Evolutionary conservation across 1,284 basidiomycete genomes (phyloP), one percentile per base, ranked within the genome.

Genomic region (Sutorius eximius): DNA sequence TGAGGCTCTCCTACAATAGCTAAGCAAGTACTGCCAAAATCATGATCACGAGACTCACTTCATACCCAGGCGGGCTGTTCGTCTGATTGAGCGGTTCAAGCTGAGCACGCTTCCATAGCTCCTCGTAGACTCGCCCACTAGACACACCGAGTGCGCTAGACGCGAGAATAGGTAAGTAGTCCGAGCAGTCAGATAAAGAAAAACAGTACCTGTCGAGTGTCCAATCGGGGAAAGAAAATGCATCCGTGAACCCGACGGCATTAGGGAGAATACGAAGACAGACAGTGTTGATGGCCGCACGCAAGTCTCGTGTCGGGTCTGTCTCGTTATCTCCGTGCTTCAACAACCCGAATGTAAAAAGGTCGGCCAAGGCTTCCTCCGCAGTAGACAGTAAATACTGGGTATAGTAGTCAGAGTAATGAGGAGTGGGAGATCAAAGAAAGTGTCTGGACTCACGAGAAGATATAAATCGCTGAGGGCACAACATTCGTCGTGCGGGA

Each of bases 221-320:
- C 86, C 87, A 92, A 63, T 93, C 89, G 0, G 82, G 77, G 66
- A 89, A 89, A 0, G 84, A 86, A 65, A 92, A 91, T 2, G 86
- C 84, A 64, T 93, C 90, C 15, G 80, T 83, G 36, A 93, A 71
- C 0, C 82, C 86, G 52, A 93, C 83, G 5, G 80, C 80, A 58
- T 93, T 80, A 0, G 87, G 85, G 3, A 91, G 67, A 10, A 93
- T 64, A 42, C 77, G 74, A 22, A 70, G 59, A 71, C 85, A 82
- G 2, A 82, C 59, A 2, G 66, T 49, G 30, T 82, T 72, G 55
- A 91, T 81, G 1, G 80, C 75, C 30, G 77, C 64, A 10, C 89
- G 81, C 27, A 92, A 70, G 0, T 69, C 68, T 29, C 78, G 74
- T 4, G 82, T 77, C 1, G 79, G 73, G 55, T 86, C 81, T 13